phyloP scores from a whole-genome alignment of 1,139 yeast genomes.

The Protomyces inouyei region DNA sequence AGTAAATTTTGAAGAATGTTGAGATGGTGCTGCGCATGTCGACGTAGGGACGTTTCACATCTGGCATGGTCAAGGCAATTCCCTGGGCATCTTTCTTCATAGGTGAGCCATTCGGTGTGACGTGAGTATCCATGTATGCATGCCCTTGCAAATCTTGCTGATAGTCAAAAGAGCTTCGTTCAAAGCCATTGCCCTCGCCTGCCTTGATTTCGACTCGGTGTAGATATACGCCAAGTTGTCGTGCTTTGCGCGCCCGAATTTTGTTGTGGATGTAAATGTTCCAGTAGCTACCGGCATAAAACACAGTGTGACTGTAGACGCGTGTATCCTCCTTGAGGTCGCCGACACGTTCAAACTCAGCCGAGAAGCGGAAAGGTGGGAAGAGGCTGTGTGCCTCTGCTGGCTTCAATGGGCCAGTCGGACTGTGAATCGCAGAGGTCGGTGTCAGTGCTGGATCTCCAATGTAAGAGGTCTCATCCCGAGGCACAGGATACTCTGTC shows the following conservation, averaged over 20 bases:
- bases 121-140: neutral
- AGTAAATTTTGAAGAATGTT: conserved; percentile 50
- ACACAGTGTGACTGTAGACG: conserved; percentile 49
- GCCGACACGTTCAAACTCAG: conserved; percentile 48
- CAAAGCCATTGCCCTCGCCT: conserved; percentile 21
- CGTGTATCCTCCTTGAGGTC: conserved; percentile 46
- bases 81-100: conserved; percentile 14
- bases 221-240: conserved; percentile 52
- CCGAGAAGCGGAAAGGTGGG: conserved; percentile 53
- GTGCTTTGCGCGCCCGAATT: conserved; percentile 43
- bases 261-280: conserved; percentile 49
- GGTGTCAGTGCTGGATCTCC: conserved; percentile 19
- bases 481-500: conserved; percentile 13
- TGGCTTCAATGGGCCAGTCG: neutral
- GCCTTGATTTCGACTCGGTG: conserved; percentile 44
- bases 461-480: conserved; percentile 19
- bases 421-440: neutral
- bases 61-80: conserved; percentile 10
- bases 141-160: too few relatives aligned
- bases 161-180: conserved; percentile 25
- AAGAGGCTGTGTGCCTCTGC: conserved; percentile 39
- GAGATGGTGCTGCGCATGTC: conserved; percentile 47
- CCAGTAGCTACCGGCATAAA: conserved; percentile 60
- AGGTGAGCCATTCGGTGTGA: conserved; percentile 4
- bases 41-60: conserved; percentile 33